Conservation (phyloP, 2,329 filamentous ascomycete genomes). For the Chaetothyriales sp. region DNA sequence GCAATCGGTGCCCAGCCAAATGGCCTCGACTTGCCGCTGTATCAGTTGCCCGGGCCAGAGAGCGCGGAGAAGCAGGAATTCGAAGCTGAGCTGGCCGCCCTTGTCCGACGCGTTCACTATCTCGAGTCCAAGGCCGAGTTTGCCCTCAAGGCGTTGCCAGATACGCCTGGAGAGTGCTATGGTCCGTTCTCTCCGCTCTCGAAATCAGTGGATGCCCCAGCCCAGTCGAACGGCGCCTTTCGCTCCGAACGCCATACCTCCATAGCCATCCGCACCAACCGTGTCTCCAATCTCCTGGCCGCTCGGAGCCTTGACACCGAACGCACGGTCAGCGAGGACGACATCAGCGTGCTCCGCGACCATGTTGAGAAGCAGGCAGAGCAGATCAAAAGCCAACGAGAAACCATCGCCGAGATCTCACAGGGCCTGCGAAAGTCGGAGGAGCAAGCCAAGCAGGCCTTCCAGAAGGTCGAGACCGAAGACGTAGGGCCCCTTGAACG, state of each 20-base stretch:
- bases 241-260: slow-evolving; percentile 18
- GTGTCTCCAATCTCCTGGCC: slow-evolving; percentile 25
- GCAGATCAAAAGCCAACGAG: slow-evolving; percentile 73
- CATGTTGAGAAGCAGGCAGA: slow-evolving; percentile 90
- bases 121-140: slow-evolving; percentile 65
- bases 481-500: slow-evolving; percentile 82
- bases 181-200: slow-evolving; percentile 51
- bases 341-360: slow-evolving; percentile 72
- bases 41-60: slow-evolving; percentile 65
- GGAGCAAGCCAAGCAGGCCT: slow-evolving; percentile 66
- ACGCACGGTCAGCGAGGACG: slow-evolving; percentile 59
- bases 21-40: slow-evolving; percentile 37
- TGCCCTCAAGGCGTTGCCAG: slow-evolving; percentile 50
- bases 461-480: slow-evolving; percentile 70
- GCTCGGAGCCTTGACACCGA: slow-evolving; percentile 28
- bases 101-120: slow-evolving; percentile 63
- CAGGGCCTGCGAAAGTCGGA: slow-evolving; percentile 77
- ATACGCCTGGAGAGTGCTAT: slow-evolving; percentile 60
- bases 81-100: slow-evolving; percentile 68
- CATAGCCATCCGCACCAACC: slow-evolving; percentile 22
- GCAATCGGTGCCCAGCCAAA: slow-evolving; percentile 28
- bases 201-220: slow-evolving; percentile 13
- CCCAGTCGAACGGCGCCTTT: slow-evolving; percentile 2
- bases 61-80: slow-evolving; percentile 63
- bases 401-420: slow-evolving; percentile 73